phyloP scores from a whole-genome alignment of 441 rosid genomes.

The Syzygium syzygioides region DNA sequence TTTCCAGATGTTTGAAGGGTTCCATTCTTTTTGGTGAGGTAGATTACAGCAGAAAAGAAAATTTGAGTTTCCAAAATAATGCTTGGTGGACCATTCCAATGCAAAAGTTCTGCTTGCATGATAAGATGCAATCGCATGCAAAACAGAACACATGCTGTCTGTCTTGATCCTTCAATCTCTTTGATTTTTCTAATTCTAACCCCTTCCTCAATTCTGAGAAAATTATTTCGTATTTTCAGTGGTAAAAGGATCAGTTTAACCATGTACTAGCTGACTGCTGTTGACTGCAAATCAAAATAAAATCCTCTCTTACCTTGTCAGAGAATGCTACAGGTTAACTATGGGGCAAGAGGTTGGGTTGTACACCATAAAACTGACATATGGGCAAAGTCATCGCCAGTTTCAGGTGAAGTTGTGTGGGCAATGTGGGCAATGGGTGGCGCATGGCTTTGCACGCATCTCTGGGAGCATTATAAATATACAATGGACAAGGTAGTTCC shows the following conservation, averaged over 20 bases:
- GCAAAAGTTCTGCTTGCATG: background rate
- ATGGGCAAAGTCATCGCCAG: constrained; percentile 73
- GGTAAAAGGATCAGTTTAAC: background rate
- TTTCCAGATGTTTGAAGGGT: background rate
- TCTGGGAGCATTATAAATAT: constrained; percentile 66
- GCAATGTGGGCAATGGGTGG: constrained; percentile 87
- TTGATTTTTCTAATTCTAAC: background rate
- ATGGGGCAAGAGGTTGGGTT: constrained; percentile 67
- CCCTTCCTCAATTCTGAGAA: background rate
- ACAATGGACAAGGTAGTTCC: constrained; percentile 54
- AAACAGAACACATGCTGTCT: background rate
- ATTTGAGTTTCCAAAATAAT: background rate
- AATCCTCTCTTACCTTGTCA: background rate
- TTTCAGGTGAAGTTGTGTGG: constrained; percentile 57
- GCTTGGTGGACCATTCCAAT: background rate
- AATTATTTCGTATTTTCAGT: background rate
- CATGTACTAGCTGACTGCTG: background rate
- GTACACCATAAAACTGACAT: constrained; percentile 63
- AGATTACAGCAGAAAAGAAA: background rate
- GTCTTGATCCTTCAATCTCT: background rate
- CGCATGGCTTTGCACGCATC: constrained; percentile 72
- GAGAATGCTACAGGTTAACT: constrained; percentile 43
- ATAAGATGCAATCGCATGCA: background rate
- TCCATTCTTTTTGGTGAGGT: background rate
- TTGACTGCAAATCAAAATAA: background rate